These are phyloP conservation scores for Fraxinus baroniana DNA, from an alignment of 305 asterid genomes.

Conservation along the genomic window DNA sequence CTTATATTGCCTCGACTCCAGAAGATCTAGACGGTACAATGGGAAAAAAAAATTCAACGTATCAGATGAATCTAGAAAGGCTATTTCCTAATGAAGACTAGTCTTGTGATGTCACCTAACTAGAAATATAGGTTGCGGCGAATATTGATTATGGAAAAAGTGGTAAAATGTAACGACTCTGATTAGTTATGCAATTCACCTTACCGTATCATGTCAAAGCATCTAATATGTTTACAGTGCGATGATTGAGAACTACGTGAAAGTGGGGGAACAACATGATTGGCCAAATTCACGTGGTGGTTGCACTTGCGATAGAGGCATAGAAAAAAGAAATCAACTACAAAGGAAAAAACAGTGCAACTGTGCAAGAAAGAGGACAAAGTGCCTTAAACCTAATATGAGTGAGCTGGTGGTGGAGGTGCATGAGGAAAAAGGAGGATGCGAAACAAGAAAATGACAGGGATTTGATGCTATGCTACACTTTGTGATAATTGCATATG, in stretches of 20 bases:
- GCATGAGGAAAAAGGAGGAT: slow-evolving; percentile 10
- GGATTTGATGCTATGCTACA: not conserved
- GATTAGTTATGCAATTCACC: not conserved
- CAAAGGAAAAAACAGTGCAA: not conserved
- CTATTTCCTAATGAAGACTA: not conserved
- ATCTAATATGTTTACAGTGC: slow-evolving; percentile 18
- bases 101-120: not conserved
- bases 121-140: not conserved
- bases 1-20: not conserved
- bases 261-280: slow-evolving; percentile 28
- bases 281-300: slow-evolving; percentile 43
- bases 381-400: slow-evolving; percentile 1
- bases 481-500: slow-evolving; percentile 4
- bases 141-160: not conserved
- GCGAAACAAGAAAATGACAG: slow-evolving; percentile 8
- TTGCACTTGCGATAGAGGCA: slow-evolving; percentile 22
- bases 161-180: not conserved
- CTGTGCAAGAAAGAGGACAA: slow-evolving; percentile 14
- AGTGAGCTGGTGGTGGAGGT: slow-evolving; percentile 4
- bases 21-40: not conserved
- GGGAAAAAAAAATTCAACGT: not conserved
- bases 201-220: slow-evolving; percentile 6
- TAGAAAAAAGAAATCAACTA: slow-evolving; percentile 16
- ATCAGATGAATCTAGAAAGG: not conserved
- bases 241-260: slow-evolving; percentile 24